These are phyloP conservation scores for Xerocomus brunneocitrinus DNA, from an alignment of 768 basidiomycete species.

Conservation along the genomic window DNA sequence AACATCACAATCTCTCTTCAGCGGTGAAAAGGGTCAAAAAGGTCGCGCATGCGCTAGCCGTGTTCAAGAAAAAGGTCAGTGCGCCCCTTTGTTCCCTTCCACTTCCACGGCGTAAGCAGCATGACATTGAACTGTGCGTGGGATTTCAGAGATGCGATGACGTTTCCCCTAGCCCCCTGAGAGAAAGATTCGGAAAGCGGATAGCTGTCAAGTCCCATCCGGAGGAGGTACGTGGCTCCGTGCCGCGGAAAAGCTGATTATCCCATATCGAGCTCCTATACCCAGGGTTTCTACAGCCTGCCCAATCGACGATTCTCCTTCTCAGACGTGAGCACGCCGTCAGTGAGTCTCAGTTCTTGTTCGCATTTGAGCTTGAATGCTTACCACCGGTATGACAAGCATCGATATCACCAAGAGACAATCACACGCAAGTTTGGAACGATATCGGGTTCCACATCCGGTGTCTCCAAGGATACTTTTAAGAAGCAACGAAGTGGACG, in stretches of 20 bases:
- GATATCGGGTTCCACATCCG: conserved; percentile 19
- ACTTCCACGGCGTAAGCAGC: neutral
- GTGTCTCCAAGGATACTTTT: neutral
- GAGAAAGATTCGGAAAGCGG: conserved; percentile 29
- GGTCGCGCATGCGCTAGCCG: conserved; percentile 13
- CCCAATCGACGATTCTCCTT: conserved; percentile 31
- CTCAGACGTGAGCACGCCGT: conserved; percentile 14
- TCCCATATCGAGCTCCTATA: neutral
- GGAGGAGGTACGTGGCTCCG: conserved; percentile 22
- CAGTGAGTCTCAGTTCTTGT: conserved; percentile 10
- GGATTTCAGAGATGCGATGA: conserved; percentile 21
- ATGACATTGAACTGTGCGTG: conserved; percentile 1
- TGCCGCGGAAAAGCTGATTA: neutral
- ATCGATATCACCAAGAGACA: neutral
- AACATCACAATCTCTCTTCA: conserved; percentile 9
- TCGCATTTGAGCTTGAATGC: neutral
- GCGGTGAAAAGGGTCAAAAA: conserved; percentile 24
- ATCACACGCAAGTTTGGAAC: conserved; percentile 24
- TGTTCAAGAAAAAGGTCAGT: conserved; percentile 26
- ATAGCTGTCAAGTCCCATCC: conserved; percentile 23
- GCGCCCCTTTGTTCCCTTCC: neutral
- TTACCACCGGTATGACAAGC: neutral
- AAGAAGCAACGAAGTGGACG: conserved; percentile 10
- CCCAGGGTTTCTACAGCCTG: conserved; percentile 25
- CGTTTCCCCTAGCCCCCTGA: conserved; percentile 23